Conservation (phyloP, 1,284 basidiomycete species). For the Agroathelia rolfsii region DNA sequence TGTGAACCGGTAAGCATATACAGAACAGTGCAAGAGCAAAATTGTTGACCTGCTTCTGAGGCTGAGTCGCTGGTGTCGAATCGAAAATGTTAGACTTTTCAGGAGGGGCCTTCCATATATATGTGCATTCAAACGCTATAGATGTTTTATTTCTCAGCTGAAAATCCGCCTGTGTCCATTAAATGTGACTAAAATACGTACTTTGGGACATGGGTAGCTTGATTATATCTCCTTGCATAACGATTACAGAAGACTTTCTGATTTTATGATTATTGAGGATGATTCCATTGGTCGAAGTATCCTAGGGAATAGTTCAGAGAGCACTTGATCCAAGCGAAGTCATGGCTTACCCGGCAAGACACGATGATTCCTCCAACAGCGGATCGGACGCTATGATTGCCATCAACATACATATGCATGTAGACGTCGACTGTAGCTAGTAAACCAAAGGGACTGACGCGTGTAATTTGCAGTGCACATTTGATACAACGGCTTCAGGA, state of each 20-base stretch:
- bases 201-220: slow-evolving; percentile 58
- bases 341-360: slow-evolving; percentile 53
- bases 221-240: slow-evolving; percentile 66
- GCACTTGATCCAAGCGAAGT: slow-evolving; percentile 14
- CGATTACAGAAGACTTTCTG: slow-evolving; percentile 50
- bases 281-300: slow-evolving; percentile 71
- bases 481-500: slow-evolving; percentile 45
- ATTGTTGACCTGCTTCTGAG: slow-evolving; percentile 21
- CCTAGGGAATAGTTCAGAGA: slow-evolving; percentile 30
- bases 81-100: slow-evolving; percentile 50
- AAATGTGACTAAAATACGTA: slow-evolving; percentile 27
- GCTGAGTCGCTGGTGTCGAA: slow-evolving; percentile 32
- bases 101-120: slow-evolving; percentile 41
- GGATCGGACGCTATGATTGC: slow-evolving; percentile 43
- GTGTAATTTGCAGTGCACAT: slow-evolving; percentile 69
- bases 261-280: slow-evolving; percentile 61
- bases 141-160: slow-evolving; percentile 3
- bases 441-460: slow-evolving; percentile 35
- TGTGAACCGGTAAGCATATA: too few relatives aligned
- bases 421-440: neutral
- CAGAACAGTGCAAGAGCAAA: too few relatives aligned
- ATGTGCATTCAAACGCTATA: slow-evolving; percentile 59
- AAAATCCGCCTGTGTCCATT: slow-evolving; percentile 23
- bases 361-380: slow-evolving; percentile 62
- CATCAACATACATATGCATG: slow-evolving; percentile 2